Evolutionary conservation across 331 rosid species (phyloP).

Genomic region (Stylosanthes scabra): DNA sequence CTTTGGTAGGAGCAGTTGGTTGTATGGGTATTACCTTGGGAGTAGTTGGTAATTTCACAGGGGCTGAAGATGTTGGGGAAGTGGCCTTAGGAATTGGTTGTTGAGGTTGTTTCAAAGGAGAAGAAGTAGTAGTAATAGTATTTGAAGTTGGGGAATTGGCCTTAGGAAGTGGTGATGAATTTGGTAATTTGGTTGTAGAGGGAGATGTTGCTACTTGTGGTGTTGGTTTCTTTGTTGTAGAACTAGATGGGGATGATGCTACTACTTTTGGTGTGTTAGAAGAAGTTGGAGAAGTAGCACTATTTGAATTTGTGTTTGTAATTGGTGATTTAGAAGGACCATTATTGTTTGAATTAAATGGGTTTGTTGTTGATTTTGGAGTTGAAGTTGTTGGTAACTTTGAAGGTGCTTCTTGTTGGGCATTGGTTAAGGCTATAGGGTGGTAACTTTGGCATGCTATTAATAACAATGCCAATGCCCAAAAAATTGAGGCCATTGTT

Average conservation of each 20-base stretch:
- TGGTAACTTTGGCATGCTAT: slow-evolving; percentile 53
- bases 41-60: background rate
- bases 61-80: background rate
- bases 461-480: slow-evolving; percentile 45
- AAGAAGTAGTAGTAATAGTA: too few species aligned
- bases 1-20: background rate
- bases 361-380: slow-evolving; percentile 47
- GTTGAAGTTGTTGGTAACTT: slow-evolving; percentile 34
- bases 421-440: slow-evolving; percentile 49
- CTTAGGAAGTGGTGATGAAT: too few species aligned
- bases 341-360: slow-evolving; percentile 42
- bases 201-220: slow-evolving; percentile 25
- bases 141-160: background rate
- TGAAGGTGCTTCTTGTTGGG: slow-evolving; percentile 62
- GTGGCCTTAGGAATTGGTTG: background rate
- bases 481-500: slow-evolving; percentile 57
- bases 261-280: slow-evolving; percentile 33
- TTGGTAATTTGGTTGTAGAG: slow-evolving; percentile 15
- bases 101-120: background rate
- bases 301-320: slow-evolving; percentile 20
- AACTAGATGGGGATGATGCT: too few species aligned
- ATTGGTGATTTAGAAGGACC: slow-evolving; percentile 45
- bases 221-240: too few species aligned
- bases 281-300: slow-evolving; percentile 43
- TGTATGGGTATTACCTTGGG: background rate